These are phyloP conservation scores for Fusarium oxysporum DNA, from an alignment of 2,329 filamentous ascomycete species.

Conservation along the genomic window DNA sequence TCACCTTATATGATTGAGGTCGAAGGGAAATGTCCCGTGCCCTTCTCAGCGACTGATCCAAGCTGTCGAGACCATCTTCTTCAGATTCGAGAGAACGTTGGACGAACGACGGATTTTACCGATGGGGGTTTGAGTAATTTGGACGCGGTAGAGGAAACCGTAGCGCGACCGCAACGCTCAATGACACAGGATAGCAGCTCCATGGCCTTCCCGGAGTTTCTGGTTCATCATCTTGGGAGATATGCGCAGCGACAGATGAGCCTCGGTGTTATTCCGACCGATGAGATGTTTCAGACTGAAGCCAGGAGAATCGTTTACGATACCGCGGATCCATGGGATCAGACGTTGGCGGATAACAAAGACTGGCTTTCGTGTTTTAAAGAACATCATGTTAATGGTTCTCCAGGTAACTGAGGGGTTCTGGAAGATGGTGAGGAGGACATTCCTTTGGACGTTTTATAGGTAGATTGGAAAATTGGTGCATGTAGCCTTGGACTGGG, in stretches of 20 bases:
- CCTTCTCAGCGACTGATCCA: slow-evolving; percentile 45
- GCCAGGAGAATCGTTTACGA: slow-evolving; percentile 44
- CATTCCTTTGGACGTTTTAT: background rate
- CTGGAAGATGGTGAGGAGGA: rapidly evolving
- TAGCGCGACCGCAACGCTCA: background rate
- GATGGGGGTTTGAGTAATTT: rapidly evolving
- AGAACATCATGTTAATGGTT: background rate
- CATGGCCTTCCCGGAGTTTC: slow-evolving; percentile 25
- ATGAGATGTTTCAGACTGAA: slow-evolving; percentile 46
- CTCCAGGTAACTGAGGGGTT: background rate
- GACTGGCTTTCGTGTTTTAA: slow-evolving; percentile 46
- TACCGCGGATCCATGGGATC: slow-evolving; percentile 41
- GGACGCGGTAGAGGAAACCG: background rate
- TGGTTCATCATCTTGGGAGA: slow-evolving; percentile 34
- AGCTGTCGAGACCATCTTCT: slow-evolving; percentile 38
- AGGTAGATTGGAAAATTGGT: no score
- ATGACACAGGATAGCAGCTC: background rate
- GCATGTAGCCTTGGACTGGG: background rate
- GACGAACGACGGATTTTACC: background rate
- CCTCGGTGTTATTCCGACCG: slow-evolving; percentile 36
- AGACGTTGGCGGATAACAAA: slow-evolving; percentile 46
- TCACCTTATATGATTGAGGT: slow-evolving; percentile 45
- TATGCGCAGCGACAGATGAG: slow-evolving; percentile 42
- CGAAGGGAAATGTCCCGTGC: slow-evolving; percentile 39
- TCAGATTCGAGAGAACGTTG: slow-evolving; percentile 25